Base-by-base conservation (phyloP, 345 rosid species). In the Murraya koenigii region DNA sequence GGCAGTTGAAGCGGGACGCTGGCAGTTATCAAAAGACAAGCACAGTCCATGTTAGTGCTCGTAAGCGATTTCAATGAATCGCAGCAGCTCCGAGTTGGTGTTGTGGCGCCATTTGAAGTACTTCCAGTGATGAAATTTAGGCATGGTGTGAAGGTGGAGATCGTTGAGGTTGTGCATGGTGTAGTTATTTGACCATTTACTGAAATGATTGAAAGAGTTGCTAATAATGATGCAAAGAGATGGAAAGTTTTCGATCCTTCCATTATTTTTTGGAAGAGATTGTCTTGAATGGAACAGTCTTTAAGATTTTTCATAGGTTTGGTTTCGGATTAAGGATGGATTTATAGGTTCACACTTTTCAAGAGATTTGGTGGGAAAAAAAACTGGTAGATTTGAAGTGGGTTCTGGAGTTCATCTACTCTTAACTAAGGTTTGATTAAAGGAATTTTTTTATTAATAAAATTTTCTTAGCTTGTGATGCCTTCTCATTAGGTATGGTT, bases 121-220 rank as follows among this genome's bases (percentile, higher is more conserved):
- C 99, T 93, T 69, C 99, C 97, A 0, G 99, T 93, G 55, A 93
- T 55, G 77, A 85, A 95, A 71, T 86, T 93, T 67, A 92, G 71
- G 85, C 97, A 95, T 10, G 98, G 99, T 2, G 97, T 87, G 86
- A 95, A 95, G 77, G 74, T 90, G 54, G 90, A 72, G 82, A 93
- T 84, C 98, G 90, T 84, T 26, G 98, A 89, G 44, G 86, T 8
- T 30, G 94, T 90, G 89, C 99, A 93, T 7, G 98, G 94, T 11
- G 97, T 91, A 63, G 78, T 89, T 38, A 93, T 87, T 81, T 95
- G 98, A 41, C 93, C 93, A 2, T 77, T 77, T 33, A 80, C 86
- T 15, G 86, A 79, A 77, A 87, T 63, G 33, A 84, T 59, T 1
- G 76, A 59, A 39, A 87, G 66, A 8, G 52, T 41, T 15, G 72